phyloP scores from a whole-genome alignment of 2,329 filamentous ascomycete species.

The Colletotrichum euphorbiae region DNA sequence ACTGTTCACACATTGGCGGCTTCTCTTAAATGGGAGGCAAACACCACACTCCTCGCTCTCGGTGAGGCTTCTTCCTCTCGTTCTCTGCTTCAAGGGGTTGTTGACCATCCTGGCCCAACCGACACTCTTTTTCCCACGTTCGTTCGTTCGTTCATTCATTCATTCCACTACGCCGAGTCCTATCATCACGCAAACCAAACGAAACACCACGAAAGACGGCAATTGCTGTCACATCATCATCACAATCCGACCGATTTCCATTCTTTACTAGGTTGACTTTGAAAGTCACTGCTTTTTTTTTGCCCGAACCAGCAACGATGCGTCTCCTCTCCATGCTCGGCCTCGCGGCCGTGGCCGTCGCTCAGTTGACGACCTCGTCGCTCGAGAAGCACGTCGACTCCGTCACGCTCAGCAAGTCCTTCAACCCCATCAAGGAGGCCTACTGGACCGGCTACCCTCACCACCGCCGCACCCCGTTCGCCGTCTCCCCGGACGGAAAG shows the following conservation, averaged over 20 bases:
- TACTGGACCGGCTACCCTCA: conserved; percentile 73
- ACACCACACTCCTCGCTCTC: conserved; percentile 14
- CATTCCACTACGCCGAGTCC: conserved; percentile 23
- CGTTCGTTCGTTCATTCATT: conserved; percentile 29
- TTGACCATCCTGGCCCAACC: conserved; percentile 38
- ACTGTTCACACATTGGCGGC: background rate
- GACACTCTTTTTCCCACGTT: conserved; percentile 23
- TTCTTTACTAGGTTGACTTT: conserved; percentile 27
- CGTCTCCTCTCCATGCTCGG: conserved; percentile 28
- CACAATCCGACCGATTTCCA: conserved; percentile 13
- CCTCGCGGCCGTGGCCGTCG: conserved; percentile 37
- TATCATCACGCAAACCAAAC: conserved; percentile 14
- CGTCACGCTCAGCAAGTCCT: conserved; percentile 60
- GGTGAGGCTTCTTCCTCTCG: conserved; percentile 6
- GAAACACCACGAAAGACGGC: conserved; percentile 3
- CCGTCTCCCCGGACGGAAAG: conserved; percentile 70
- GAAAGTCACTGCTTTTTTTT: conserved; percentile 24
- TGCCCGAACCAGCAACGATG: background rate
- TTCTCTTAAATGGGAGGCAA: conserved; percentile 25
- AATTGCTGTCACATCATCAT: background rate
- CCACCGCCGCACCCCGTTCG: conserved; percentile 71
- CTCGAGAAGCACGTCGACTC: conserved; percentile 52
- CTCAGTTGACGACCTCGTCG: conserved; percentile 42
- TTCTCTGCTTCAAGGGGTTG: conserved; percentile 35
- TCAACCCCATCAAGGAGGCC: conserved; percentile 68